Percentiles rank a stretch among this genome's conserved stretches.
Evolutionary conservation across 140 eudicot species (phyloP).

Genomic region (Oenanthe javanica): DNA sequence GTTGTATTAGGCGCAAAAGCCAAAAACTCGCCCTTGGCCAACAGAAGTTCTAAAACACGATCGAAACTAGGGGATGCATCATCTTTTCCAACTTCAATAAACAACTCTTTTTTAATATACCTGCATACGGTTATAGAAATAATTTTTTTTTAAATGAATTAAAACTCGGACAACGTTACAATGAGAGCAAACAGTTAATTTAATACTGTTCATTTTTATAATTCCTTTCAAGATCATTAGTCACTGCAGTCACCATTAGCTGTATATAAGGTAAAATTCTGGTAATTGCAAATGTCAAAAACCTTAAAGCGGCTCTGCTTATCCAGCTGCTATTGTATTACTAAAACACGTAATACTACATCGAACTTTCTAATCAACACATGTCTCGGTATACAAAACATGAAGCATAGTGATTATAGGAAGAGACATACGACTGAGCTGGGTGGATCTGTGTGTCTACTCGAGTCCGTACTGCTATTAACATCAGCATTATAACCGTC

Average conservation of each 20-base stretch:
- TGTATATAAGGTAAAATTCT: neutral
- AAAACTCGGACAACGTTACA: neutral
- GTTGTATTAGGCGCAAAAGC: constrained; percentile 92
- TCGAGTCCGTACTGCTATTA: constrained; percentile 82
- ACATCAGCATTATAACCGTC: constrained; percentile 78
- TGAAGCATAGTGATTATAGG: neutral
- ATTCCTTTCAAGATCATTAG: neutral
- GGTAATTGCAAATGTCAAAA: neutral
- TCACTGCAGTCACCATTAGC: neutral
- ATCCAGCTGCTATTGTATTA: neutral
- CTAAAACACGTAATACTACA: neutral
- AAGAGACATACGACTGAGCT: constrained; percentile 67
- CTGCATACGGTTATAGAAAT: constrained; percentile 29
- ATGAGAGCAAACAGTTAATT: neutral
- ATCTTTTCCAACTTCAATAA: constrained; percentile 83
- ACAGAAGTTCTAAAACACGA: constrained; percentile 53
- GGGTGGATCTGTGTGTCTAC: constrained; percentile 80
- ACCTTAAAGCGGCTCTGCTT: neutral
- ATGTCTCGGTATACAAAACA: neutral
- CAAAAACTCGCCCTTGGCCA: constrained; percentile 57
- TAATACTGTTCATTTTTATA: neutral
- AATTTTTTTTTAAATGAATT: neutral
- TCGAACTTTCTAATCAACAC: neutral
- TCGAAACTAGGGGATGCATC: constrained; percentile 58
- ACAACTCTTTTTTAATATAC: constrained; percentile 69